Evolutionary conservation across 108 stramenopile species (phyloP).

Genomic region (Discostella stelligeroides): DNA sequence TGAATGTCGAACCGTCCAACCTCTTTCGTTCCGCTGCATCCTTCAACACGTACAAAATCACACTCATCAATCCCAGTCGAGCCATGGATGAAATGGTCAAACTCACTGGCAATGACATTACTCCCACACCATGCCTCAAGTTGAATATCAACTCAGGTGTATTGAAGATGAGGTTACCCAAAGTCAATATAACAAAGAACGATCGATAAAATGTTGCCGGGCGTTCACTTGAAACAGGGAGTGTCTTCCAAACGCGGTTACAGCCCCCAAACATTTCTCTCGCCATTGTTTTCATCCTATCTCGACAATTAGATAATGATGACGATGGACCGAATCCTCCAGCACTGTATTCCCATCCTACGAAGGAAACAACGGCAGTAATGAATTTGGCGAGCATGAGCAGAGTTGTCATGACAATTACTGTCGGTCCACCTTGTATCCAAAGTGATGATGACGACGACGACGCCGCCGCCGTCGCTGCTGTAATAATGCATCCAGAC

Average conservation of each 20-base stretch:
- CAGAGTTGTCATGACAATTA: conserved; percentile 2
- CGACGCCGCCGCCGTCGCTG: not conserved
- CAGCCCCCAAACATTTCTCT: conserved; percentile 16
- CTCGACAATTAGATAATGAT: not conserved
- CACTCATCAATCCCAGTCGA: conserved; percentile 35
- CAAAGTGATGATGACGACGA: too few species aligned
- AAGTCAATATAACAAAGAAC: conserved; percentile 28
- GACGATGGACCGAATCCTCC: conserved; percentile 30
- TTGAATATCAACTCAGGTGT: conserved; percentile 35
- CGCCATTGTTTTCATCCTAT: conserved; percentile 17
- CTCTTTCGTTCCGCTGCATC: conserved; percentile 38
- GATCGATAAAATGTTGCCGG: conserved; percentile 43
- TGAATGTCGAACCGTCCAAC: conserved; percentile 33
- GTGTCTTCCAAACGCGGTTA: conserved; percentile 10
- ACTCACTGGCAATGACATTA: conserved; percentile 37
- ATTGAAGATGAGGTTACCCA: conserved; percentile 32
- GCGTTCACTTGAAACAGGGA: conserved; percentile 22
- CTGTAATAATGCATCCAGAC: conserved; percentile 15
- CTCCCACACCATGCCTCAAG: conserved; percentile 22
- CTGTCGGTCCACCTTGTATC: not conserved
- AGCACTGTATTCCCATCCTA: conserved; percentile 36
- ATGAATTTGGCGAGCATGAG: conserved; percentile 24
- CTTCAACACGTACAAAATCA: conserved; percentile 43
- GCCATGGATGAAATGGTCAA: conserved; percentile 44
- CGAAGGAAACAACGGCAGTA: conserved; percentile 25